A percentile compares a stretch with the other conserved stretches of the same genome.
Evolutionary conservation across 768 basidiomycete genomes (phyloP).

Genomic region (Pulveroboletus sp.): DNA sequence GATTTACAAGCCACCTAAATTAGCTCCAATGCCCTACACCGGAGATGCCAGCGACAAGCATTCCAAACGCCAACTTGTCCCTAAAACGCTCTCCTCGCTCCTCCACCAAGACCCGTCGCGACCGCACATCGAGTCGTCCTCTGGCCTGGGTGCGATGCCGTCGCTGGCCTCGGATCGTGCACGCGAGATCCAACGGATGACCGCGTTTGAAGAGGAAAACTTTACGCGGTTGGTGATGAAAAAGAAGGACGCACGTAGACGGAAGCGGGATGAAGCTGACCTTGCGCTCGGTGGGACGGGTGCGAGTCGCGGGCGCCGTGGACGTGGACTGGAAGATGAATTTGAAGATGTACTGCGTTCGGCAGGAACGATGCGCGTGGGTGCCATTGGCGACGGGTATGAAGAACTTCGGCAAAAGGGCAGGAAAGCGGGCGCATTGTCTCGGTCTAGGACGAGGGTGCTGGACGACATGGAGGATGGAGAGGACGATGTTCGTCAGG

Average conservation of each 20-base stretch:
- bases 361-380: slow-evolving; percentile 44
- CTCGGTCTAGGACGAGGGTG: slow-evolving; percentile 48
- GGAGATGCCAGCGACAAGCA: slow-evolving; percentile 50
- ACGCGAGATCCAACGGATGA: slow-evolving; percentile 74
- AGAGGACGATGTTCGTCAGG: slow-evolving; percentile 28
- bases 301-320: slow-evolving; percentile 51
- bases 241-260: slow-evolving; percentile 76
- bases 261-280: slow-evolving; percentile 80
- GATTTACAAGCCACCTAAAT: slow-evolving; percentile 81
- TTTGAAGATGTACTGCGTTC: slow-evolving; percentile 76
- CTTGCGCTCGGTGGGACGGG: slow-evolving; percentile 79
- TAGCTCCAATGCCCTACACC: slow-evolving; percentile 87
- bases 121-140: slow-evolving; percentile 69
- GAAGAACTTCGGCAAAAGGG: slow-evolving; percentile 72
- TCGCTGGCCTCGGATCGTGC: slow-evolving; percentile 62
- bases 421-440: slow-evolving; percentile 59
- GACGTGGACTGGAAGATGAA: slow-evolving; percentile 78
- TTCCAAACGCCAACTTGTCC: slow-evolving; percentile 51
- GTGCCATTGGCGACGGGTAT: slow-evolving; percentile 67
- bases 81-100: slow-evolving; percentile 60
- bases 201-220: slow-evolving; percentile 92
- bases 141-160: slow-evolving; percentile 66
- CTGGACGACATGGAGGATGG: slow-evolving; percentile 26
- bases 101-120: slow-evolving; percentile 51
- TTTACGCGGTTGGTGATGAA: slow-evolving; percentile 88